Percentiles rank a stretch among this genome's conserved stretches.
Conservation (phyloP, 2,329 filamentous ascomycete genomes). For the Ophiostoma himal-ulmi region DNA sequence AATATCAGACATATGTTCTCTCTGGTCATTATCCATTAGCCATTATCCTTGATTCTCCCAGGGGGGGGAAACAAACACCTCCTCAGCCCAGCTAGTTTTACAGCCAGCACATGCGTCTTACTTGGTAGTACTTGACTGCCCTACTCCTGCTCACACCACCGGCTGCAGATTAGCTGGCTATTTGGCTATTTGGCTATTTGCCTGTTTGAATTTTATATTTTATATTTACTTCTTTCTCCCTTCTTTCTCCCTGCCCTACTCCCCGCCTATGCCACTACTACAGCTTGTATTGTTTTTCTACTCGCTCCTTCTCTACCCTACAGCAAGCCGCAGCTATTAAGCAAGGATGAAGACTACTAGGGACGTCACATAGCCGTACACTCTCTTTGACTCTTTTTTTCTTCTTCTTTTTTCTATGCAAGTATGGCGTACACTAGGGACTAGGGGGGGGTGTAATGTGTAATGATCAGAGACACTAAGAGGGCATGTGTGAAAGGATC, state of each 20-base stretch:
- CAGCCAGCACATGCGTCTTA: not conserved
- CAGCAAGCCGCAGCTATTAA: too few species aligned
- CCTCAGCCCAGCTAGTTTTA: not conserved
- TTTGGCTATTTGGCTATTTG: not conserved
- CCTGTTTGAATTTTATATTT: not conserved
- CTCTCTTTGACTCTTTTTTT: not conserved
- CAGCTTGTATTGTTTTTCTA: not conserved
- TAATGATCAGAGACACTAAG: not conserved
- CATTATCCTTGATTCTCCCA: not conserved
- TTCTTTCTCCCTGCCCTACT: not conserved
- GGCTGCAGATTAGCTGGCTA: not conserved
- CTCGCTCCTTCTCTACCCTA: not conserved
- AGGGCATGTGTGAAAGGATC: not conserved
- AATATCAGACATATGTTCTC: not conserved
- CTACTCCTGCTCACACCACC: not conserved
- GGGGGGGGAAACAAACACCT: not conserved
- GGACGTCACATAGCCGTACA: not conserved
- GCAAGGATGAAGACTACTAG: slow-evolving; percentile 2
- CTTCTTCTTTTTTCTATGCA: not conserved
- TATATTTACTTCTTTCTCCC: not conserved
- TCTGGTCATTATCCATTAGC: not conserved
- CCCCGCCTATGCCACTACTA: not conserved
- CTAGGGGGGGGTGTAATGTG: too few species aligned
- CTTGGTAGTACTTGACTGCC: not conserved
- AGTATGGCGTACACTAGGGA: too few species aligned